A percentile compares a stretch with the other conserved stretches of the same genome.
Conservation (phyloP, 768 basidiomycete genomes). For the Termitomyces sp. region DNA sequence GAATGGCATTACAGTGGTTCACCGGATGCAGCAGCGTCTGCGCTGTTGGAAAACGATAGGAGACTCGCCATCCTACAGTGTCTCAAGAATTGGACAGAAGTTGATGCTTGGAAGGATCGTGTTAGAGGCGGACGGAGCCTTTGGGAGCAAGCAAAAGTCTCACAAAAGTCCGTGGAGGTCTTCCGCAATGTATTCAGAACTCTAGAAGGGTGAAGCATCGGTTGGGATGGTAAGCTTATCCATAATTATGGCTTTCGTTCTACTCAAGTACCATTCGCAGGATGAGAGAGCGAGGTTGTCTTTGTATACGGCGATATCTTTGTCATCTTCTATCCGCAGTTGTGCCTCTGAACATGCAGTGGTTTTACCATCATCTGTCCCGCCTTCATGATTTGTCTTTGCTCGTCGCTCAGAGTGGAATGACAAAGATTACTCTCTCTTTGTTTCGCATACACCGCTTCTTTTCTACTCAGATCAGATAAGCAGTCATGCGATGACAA, state of each 20-base stretch:
- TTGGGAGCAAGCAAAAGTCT: conserved; percentile 11
- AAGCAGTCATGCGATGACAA: neutral
- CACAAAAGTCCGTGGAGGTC: conserved; percentile 4
- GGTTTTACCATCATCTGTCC: too few species aligned
- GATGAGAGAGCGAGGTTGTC: neutral
- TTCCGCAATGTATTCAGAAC: conserved; percentile 5
- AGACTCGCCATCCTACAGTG: conserved; percentile 12
- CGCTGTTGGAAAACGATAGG: conserved; percentile 9
- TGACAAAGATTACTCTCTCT: neutral
- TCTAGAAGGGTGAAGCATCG: neutral
- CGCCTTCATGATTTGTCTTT: neutral
- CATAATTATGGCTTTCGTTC: neutral
- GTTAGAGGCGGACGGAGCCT: conserved; percentile 9
- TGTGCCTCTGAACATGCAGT: too few species aligned
- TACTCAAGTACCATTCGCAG: neutral
- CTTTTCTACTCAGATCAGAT: neutral
- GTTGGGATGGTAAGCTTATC: neutral
- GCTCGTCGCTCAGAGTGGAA: neutral
- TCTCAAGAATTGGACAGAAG: conserved; percentile 6
- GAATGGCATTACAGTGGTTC: conserved; percentile 2
- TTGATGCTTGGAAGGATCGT: conserved; percentile 8
- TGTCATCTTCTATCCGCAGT: neutral
- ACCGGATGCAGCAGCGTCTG: neutral
- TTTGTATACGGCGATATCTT: neutral
- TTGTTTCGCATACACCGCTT: too few species aligned